A percentile compares a stretch with the other conserved stretches of the same genome.
Evolutionary conservation across 2,329 filamentous ascomycete species (phyloP).

Genomic region (Ophiostoma sp.): DNA sequence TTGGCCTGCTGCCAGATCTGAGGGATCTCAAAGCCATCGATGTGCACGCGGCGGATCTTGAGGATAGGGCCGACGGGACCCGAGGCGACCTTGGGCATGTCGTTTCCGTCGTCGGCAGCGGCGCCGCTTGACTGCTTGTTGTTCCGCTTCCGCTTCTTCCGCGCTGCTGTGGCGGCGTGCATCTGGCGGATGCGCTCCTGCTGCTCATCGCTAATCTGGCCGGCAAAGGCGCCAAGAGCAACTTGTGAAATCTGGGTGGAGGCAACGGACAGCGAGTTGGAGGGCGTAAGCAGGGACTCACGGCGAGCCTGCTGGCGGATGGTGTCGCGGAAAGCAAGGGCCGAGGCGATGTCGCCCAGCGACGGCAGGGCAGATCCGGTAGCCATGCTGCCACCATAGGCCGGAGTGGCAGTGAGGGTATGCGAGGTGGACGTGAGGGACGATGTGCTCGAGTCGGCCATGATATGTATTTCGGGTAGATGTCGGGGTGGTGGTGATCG

Average conservation of each 20-base stretch:
- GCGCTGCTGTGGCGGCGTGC: constrained; percentile 42
- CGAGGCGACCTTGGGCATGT: constrained; percentile 65
- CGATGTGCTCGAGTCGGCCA: constrained; percentile 44
- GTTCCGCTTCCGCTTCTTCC: constrained; percentile 68
- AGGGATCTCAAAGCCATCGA: constrained; percentile 78
- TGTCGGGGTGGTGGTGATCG: background rate
- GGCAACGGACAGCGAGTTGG: constrained; percentile 58
- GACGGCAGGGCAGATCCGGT: constrained; percentile 31
- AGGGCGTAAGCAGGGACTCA: constrained; percentile 72
- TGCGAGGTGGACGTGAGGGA: constrained; percentile 61
- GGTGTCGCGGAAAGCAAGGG: constrained; percentile 50
- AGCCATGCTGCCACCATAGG: constrained; percentile 24
- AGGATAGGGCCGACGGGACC: constrained; percentile 58
- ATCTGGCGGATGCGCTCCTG: constrained; percentile 53
- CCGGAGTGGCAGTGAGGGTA: constrained; percentile 37
- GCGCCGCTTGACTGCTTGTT: background rate
- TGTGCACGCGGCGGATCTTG: constrained; percentile 75
- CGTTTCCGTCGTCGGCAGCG: background rate
- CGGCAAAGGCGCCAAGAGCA: constrained; percentile 72
- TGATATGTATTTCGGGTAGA: constrained; percentile 21
- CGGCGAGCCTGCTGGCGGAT: constrained; percentile 58
- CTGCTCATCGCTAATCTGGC: constrained; percentile 68
- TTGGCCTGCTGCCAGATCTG: constrained; percentile 95
- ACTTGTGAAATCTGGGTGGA: constrained; percentile 72
- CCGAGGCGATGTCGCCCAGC: constrained; percentile 34